phyloP scores from a whole-genome alignment of 2,329 filamentous ascomycete species.

The Fusarium graminum region DNA sequence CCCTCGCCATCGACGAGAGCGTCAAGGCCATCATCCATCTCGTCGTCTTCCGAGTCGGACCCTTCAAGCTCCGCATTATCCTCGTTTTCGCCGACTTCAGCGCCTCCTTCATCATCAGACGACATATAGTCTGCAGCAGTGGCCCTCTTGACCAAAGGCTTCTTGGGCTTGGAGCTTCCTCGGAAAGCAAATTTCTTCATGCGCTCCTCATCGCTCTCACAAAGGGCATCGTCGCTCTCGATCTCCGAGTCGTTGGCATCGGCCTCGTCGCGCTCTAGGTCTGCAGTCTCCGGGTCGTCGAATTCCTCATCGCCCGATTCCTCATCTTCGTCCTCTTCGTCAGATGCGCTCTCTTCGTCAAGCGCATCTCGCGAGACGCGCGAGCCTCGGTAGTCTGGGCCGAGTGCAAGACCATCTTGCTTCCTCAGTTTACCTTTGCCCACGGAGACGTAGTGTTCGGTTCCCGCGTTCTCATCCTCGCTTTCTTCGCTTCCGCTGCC shows the following conservation, averaged over 20 bases:
- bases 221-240: conserved; percentile 78
- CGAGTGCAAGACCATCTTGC: conserved; percentile 75
- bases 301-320: conserved; percentile 65
- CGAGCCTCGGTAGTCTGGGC: conserved; percentile 83
- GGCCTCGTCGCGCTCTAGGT: conserved; percentile 66
- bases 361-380: conserved; percentile 78
- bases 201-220: conserved; percentile 84
- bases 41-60: conserved; percentile 54
- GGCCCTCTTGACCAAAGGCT: conserved; percentile 56
- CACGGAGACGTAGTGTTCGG: conserved; percentile 88
- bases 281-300: conserved; percentile 68
- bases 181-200: conserved; percentile 80
- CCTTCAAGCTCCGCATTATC: conserved; percentile 56
- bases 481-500: conserved; percentile 65
- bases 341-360: conserved; percentile 67
- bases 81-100: conserved; percentile 53
- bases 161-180: conserved; percentile 67
- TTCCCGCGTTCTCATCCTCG: conserved; percentile 70
- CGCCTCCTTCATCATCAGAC: conserved; percentile 57
- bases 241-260: conserved; percentile 71
- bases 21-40: conserved; percentile 56
- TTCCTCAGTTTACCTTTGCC: conserved; percentile 88
- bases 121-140: conserved; percentile 71
- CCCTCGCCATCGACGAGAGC: conserved; percentile 51
- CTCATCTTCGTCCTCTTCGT: conserved; percentile 61